These are phyloP conservation scores for Camellia sinensis DNA, from an alignment of 148 eudicot genomes.

Conservation along the genomic window DNA sequence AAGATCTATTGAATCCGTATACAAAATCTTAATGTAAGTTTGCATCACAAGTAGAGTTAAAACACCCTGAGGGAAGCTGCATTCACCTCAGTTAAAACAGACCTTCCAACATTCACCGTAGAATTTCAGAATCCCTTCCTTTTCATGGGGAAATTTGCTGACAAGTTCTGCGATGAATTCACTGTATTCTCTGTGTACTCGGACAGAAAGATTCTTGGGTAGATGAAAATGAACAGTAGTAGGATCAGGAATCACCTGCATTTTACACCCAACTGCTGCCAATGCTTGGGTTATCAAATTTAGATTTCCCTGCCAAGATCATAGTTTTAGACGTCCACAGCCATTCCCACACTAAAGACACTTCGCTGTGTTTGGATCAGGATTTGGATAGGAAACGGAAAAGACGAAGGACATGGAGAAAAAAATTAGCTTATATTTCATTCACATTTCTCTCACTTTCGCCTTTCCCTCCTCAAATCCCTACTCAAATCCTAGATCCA, in stretches of 20 bases:
- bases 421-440: no score
- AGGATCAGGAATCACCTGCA: slow-evolving; percentile 94
- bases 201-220: slow-evolving; percentile 79
- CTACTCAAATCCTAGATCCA: no score
- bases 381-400: no score
- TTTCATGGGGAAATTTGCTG: slow-evolving; percentile 83
- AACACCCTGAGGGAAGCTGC: slow-evolving; percentile 20
- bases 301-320: slow-evolving; percentile 70
- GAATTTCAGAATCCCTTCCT: slow-evolving; percentile 81
- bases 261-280: slow-evolving; percentile 83
- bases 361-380: no score
- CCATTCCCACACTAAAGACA: no score
- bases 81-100: slow-evolving; percentile 39
- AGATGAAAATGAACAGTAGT: slow-evolving; percentile 97
- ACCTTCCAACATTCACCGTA: slow-evolving; percentile 96
- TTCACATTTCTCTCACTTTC: no score
- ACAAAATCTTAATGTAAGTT: slow-evolving; percentile 20
- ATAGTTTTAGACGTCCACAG: no score
- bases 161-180: slow-evolving; percentile 71
- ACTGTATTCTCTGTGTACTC: slow-evolving; percentile 76
- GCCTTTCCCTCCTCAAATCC: no score
- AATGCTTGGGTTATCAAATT: slow-evolving; percentile 93
- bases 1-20: slow-evolving; percentile 53
- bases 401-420: no score
- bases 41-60: slow-evolving; percentile 13